phyloP scores from a whole-genome alignment of 352 stramenopile species.

The Pythium rishiriense region DNA sequence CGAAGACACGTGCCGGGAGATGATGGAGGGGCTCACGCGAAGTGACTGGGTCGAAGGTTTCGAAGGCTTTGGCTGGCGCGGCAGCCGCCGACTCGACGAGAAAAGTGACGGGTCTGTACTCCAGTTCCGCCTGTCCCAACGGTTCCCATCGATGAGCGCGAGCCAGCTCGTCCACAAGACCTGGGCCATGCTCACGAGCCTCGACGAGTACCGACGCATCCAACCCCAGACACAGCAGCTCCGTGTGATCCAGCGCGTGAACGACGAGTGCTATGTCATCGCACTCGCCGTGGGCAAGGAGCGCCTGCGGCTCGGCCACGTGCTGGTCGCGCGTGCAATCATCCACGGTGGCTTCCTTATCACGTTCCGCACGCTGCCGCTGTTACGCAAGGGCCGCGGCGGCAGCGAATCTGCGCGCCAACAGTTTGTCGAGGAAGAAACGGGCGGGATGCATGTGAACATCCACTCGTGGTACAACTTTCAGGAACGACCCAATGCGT shows the following conservation, averaged over 20 bases:
- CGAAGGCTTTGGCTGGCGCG: slow-evolving; percentile 56
- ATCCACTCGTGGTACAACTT: slow-evolving; percentile 84
- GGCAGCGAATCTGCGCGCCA: slow-evolving; percentile 32
- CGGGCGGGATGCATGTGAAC: slow-evolving; percentile 49
- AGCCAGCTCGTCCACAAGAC: slow-evolving; percentile 69
- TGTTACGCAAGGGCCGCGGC: slow-evolving; percentile 26
- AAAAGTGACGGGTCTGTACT: slow-evolving; percentile 25
- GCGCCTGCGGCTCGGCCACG: slow-evolving; percentile 44
- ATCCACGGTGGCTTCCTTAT: slow-evolving; percentile 68
- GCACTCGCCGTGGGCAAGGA: slow-evolving; percentile 40
- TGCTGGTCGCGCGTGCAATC: slow-evolving; percentile 58
- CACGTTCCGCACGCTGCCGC: slow-evolving; percentile 66
- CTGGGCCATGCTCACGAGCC: slow-evolving; percentile 58
- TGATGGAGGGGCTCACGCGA: slow-evolving; percentile 45
- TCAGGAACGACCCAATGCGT: slow-evolving; percentile 32
- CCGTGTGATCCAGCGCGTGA: slow-evolving; percentile 56
- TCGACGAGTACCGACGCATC: slow-evolving; percentile 55
- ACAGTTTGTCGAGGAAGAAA: slow-evolving; percentile 45
- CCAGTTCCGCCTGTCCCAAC: slow-evolving; percentile 65
- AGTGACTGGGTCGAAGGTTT: slow-evolving; percentile 39
- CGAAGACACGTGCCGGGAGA: slow-evolving; percentile 55
- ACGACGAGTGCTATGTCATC: slow-evolving; percentile 61
- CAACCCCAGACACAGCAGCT: slow-evolving; percentile 57
- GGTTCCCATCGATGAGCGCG: slow-evolving; percentile 45
- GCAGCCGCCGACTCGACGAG: slow-evolving; percentile 41